phyloP scores from a whole-genome alignment of 2,329 filamentous ascomycete genomes.

The Periconia digitata region DNA sequence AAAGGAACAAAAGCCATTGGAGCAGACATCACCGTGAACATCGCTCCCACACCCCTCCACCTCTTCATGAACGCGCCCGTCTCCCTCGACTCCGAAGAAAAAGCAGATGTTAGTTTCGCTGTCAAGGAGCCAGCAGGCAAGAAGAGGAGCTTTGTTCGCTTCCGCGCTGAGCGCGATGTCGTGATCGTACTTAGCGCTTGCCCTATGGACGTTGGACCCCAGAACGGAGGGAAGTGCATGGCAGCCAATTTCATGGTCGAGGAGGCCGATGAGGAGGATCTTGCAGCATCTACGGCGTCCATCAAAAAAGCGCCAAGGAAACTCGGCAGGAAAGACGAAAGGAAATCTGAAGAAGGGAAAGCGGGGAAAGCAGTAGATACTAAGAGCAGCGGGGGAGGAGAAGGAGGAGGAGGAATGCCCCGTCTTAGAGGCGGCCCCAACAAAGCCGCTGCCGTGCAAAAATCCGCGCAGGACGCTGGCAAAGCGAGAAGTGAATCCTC shows the following conservation, averaged over 20 bases:
- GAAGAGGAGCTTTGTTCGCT: slow-evolving; percentile 38
- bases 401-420: slow-evolving; percentile 10
- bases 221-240: slow-evolving; percentile 43
- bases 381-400: background rate
- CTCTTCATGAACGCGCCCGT: slow-evolving; percentile 45
- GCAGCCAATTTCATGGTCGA: slow-evolving; percentile 45
- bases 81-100: slow-evolving; percentile 11
- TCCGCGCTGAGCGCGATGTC: slow-evolving; percentile 39
- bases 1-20: slow-evolving; percentile 51
- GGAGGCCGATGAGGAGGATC: slow-evolving; percentile 28
- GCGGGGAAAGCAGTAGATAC: too few relatives aligned
- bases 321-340: slow-evolving; percentile 8
- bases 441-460: slow-evolving; percentile 13
- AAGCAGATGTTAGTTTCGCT: slow-evolving; percentile 24
- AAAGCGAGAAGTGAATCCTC: background rate
- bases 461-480: slow-evolving; percentile 5
- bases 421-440: slow-evolving; percentile 14
- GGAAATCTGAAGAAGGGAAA: slow-evolving; percentile 1
- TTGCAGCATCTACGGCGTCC: slow-evolving; percentile 17
- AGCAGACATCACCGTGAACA: slow-evolving; percentile 52
- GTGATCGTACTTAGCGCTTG: slow-evolving; percentile 43
- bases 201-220: slow-evolving; percentile 40
- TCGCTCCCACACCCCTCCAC: slow-evolving; percentile 50
- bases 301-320: slow-evolving; percentile 25
- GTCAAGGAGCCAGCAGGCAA: slow-evolving; percentile 37